Evolutionary conservation across 306 rosid genomes (phyloP), one percentile per base, ranked within the genome.

Genomic region (Pterocarpus macrocarpus): DNA sequence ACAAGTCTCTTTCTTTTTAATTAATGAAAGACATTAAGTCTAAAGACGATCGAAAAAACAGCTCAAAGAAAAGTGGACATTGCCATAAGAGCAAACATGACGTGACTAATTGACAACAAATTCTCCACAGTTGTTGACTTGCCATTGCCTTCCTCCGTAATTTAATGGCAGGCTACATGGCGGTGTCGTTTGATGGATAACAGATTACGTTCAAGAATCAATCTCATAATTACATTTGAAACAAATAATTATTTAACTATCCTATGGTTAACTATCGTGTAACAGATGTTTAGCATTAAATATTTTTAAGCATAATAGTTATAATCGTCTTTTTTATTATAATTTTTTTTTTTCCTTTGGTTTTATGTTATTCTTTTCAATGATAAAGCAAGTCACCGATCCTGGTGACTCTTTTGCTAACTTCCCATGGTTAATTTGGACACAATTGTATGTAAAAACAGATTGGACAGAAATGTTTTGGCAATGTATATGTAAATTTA

Each of bases 81-180:
- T 30, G 16, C 47, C 74, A 66, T 36, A 52, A 39, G 57, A 59
- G 45, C 81, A 50, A 53, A 41, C 64, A 30, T 47, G 5, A 34
- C 71, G 13, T 82, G 78, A 68, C 77, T 61, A 36, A 76, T 32
- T 58, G 22, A 28, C 53, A 15, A 70, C 6, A 4, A 50, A 17
- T 76, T 82, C 69, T 52, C 74, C 53, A 12, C 57, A 38, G 9
- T 28, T 14, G 28, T 55, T 55, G 80, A 77, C 83, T 17, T 71
- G 16, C 8, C 62, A 70, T 10, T 53, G 45, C 55, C 69, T 71
- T 83, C 69, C 62, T 43, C 64, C 70, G 16, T 64, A 77, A 55
- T 71, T 74, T 66, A 44, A 44, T 75, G 28, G 64, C 41, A 63
- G 4, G 12, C 30, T 72, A 77, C 38, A 1, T 62, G 73, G 16